Conservation (phyloP, 2,329 filamentous ascomycete species). For the Exophiala calicioides region DNA sequence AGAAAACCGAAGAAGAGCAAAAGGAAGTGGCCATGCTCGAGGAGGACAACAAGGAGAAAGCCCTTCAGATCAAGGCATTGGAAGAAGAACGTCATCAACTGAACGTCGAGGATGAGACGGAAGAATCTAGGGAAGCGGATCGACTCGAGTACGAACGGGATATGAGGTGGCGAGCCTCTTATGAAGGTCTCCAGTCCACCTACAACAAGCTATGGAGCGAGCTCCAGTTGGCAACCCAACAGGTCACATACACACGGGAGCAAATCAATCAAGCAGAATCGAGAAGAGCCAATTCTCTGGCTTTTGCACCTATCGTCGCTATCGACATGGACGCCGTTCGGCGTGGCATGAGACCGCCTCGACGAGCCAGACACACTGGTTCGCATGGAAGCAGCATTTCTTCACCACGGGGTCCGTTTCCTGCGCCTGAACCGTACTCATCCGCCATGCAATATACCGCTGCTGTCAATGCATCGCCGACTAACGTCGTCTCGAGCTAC, state of each 20-base stretch:
- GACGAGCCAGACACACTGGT: slow-evolving; percentile 46
- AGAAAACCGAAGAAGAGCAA: slow-evolving; percentile 49
- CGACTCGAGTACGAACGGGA: slow-evolving; percentile 52
- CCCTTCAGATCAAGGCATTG: slow-evolving; percentile 60
- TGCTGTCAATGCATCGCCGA: slow-evolving; percentile 54
- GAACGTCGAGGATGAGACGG: slow-evolving; percentile 48
- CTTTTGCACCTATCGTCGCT: slow-evolving; percentile 42
- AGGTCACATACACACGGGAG: slow-evolving; percentile 27
- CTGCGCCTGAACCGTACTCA: slow-evolving; percentile 40
- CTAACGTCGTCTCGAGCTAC: slow-evolving; percentile 53
- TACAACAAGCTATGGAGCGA: slow-evolving; percentile 39
- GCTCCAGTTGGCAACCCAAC: slow-evolving; percentile 26
- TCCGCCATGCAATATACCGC: slow-evolving; percentile 48
- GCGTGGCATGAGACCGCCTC: slow-evolving; percentile 41
- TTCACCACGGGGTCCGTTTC: slow-evolving; percentile 44
- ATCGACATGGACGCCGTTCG: slow-evolving; percentile 46
- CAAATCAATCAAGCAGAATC: slow-evolving; percentile 35
- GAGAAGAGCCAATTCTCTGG: slow-evolving; percentile 44
- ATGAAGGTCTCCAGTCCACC: slow-evolving; percentile 44
- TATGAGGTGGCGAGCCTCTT: slow-evolving; percentile 48
- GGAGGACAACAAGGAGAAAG: slow-evolving; percentile 63
- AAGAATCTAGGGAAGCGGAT: slow-evolving; percentile 54
- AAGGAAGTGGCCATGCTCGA: slow-evolving; percentile 58
- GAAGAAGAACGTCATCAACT: slow-evolving; percentile 59
- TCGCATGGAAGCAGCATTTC: slow-evolving; percentile 51